Percentiles rank a stretch among this genome's conserved stretches.
Evolutionary conservation across 768 basidiomycete genomes (phyloP).

Genomic region (Amanita rimosa): DNA sequence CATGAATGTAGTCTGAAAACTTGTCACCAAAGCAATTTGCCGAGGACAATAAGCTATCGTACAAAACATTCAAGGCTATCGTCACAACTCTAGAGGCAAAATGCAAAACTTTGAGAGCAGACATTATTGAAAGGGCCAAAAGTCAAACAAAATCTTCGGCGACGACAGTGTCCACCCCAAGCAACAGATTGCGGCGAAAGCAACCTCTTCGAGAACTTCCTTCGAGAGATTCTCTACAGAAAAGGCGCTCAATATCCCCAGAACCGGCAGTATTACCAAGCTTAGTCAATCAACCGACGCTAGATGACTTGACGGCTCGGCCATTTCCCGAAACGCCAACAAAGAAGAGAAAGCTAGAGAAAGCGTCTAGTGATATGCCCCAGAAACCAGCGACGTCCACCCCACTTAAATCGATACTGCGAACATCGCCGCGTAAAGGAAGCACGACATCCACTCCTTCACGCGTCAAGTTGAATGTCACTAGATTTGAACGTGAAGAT

Average conservation of each 20-base stretch:
- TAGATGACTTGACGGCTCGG: neutral
- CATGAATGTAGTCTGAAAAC: constrained; percentile 6
- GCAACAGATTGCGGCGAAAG: constrained; percentile 7
- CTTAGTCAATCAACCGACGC: neutral
- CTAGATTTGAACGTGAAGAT: neutral
- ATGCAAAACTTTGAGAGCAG: constrained; percentile 7
- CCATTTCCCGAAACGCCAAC: constrained; percentile 9
- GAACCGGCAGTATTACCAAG: neutral
- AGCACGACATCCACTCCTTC: constrained; percentile 4
- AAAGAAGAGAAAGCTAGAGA: constrained; percentile 10
- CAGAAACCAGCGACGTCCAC: constrained; percentile 1
- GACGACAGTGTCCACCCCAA: constrained; percentile 2
- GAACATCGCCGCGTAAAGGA: constrained; percentile 8
- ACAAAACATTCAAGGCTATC: constrained; percentile 5
- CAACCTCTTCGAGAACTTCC: constrained; percentile 8
- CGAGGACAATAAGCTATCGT: constrained; percentile 6
- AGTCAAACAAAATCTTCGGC: neutral
- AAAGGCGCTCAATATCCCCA: constrained; percentile 2
- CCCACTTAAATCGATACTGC: constrained; percentile 8
- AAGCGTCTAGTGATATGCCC: neutral
- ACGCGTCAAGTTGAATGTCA: constrained; percentile 2
- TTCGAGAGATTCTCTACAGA: constrained; percentile 7
- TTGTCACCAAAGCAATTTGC: constrained; percentile 8
- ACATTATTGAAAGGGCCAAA: constrained; percentile 8
- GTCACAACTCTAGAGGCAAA: constrained; percentile 7